Base-by-base conservation (phyloP, 768 basidiomycete genomes). In the Pisolithus tinctorius region DNA sequence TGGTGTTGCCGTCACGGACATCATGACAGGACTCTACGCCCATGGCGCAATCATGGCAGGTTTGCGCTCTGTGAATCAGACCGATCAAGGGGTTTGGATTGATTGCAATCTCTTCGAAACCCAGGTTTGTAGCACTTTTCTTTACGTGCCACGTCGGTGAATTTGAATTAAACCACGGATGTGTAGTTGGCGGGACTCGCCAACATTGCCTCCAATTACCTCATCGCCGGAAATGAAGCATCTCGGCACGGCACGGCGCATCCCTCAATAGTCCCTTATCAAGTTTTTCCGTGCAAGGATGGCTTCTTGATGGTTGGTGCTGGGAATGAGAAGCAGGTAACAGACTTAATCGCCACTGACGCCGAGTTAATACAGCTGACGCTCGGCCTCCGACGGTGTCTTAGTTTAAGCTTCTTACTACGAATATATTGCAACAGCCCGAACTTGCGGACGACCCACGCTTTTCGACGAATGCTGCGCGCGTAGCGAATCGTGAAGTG, bases 1-100 rank as follows among this genome's bases (percentile, higher is more conserved):
- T n/a, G 94, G 94, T 8, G 93, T 96, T 26, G 93, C 94, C 1
- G 85, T 85, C 5, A 95, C 93, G 11, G 94, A 93, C 68, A 79
- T 93, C 48, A 83, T 89, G 43, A 93, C 87, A 23, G 87, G 87
- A 2, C 75, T 97, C 25, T 96, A 94, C 66, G 84, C 92, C 5
- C 92, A 95, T 49, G 90, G 91, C 0, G 92, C 93, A 2, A 87
- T 97, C 54, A 84, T 97, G 78, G 94, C 94, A 5, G 93, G 84
- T 1, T 74, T 97, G 13, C 64, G 93, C 51, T 91, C 88, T 9
- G 78, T 92, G 20, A 77, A 81, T 51, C 81, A 86, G 61, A 96
- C 93, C 0, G 93, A 93, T 5, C 75, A 84, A 58, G 94, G 94
- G 2, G 82, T 86, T 13, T 88, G 87, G 83, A 88, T 97, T 49